Evolutionary conservation across 1,139 yeast genomes (phyloP).

Genomic region (Taphrina pruni): DNA sequence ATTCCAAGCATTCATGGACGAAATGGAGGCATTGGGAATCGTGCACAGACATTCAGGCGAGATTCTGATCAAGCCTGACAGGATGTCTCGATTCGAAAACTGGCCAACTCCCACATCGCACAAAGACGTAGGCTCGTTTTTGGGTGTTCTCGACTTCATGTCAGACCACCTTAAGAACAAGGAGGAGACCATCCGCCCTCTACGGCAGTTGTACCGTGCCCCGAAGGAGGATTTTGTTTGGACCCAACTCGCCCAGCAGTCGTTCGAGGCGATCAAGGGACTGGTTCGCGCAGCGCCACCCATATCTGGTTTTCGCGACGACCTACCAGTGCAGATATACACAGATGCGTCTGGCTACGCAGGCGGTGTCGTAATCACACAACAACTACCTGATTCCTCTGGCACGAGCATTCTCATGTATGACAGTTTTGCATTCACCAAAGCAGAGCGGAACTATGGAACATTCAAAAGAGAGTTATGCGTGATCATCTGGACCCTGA

Average conservation of each 20-base stretch:
- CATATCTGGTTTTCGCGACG: not conserved
- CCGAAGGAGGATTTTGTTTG: not conserved
- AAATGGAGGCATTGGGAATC: not conserved
- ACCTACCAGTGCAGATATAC: not conserved
- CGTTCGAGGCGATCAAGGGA: not conserved
- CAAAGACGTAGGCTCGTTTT: not conserved
- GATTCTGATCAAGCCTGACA: not conserved
- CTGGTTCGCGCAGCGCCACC: not conserved
- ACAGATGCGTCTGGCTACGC: not conserved
- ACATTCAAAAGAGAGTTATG: not conserved
- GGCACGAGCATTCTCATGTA: not conserved
- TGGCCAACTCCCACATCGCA: not conserved
- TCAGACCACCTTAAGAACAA: not conserved
- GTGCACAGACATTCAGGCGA: not conserved
- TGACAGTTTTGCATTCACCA: not conserved
- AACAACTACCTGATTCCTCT: not conserved
- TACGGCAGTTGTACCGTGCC: not conserved
- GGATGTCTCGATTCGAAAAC: not conserved
- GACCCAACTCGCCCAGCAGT: not conserved
- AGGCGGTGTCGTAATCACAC: not conserved
- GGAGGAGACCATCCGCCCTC: not conserved
- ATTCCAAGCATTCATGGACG: not conserved
- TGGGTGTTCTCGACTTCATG: not conserved
- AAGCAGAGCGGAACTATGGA: conserved; percentile 3
- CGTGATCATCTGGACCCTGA: not conserved